A percentile compares a stretch with the other conserved stretches of the same genome.
These are phyloP conservation scores for Coemansia sp. DNA, from an alignment of 192 early-diverging fungal species.

Conservation along the genomic window DNA sequence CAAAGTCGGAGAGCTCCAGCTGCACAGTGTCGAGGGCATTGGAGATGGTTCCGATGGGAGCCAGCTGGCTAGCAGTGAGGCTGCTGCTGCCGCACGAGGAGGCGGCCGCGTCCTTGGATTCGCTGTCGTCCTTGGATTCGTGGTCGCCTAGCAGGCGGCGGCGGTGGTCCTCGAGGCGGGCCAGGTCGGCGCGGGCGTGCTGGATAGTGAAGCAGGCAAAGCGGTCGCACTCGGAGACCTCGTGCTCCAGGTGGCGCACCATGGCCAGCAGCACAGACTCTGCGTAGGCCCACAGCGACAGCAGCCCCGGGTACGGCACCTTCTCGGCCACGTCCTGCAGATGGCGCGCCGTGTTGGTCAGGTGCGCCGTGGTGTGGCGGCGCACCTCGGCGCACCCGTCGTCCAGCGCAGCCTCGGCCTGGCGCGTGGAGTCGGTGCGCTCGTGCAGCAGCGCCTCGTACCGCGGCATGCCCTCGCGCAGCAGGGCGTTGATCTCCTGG, in stretches of 20 bases:
- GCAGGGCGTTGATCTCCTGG: conserved; percentile 60
- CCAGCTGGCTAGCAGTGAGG: conserved; percentile 28
- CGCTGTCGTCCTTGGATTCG: not conserved
- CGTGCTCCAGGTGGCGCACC: conserved; percentile 62
- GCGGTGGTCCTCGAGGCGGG: conserved; percentile 32
- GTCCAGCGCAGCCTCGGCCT: conserved; percentile 62
- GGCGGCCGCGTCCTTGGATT: not conserved
- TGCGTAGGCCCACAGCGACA: conserved; percentile 86
- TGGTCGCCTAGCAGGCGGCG: conserved; percentile 19
- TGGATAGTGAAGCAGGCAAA: conserved; percentile 55
- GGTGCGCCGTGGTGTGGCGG: conserved; percentile 42
- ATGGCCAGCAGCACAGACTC: conserved; percentile 70
- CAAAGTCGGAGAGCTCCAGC: conserved; percentile 58
- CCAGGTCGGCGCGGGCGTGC: conserved; percentile 37
- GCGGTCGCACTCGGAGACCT: conserved; percentile 60
- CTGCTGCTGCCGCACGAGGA: conserved; percentile 15
- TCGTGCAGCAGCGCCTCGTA: conserved; percentile 74
- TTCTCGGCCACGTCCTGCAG: conserved; percentile 66
- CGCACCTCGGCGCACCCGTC: conserved; percentile 60
- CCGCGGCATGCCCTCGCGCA: conserved; percentile 66
- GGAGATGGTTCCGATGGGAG: conserved; percentile 50
- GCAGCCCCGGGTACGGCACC: conserved; percentile 76
- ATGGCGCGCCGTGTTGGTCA: conserved; percentile 61
- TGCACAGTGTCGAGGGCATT: conserved; percentile 51
- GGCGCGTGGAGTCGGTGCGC: conserved; percentile 67